These are phyloP conservation scores for Cyphellophora europaea DNA, from an alignment of 2,329 filamentous ascomycete genomes.

Conservation along the genomic window DNA sequence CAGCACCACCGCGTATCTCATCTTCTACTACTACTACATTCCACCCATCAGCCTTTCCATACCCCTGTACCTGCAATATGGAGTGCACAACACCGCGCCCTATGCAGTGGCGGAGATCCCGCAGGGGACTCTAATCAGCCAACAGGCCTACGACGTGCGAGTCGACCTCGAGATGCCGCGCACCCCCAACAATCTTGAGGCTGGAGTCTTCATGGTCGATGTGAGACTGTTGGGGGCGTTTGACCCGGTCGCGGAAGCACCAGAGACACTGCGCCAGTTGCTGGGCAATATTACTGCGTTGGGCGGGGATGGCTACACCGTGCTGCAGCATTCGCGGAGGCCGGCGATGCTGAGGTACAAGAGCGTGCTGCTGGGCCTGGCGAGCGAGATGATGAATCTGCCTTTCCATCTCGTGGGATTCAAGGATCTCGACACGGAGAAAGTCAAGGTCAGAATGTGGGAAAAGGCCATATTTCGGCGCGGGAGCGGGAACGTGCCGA, in stretches of 20 bases:
- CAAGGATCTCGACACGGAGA: constrained; percentile 51
- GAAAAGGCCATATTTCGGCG: constrained; percentile 59
- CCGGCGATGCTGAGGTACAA: constrained; percentile 73
- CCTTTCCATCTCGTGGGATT: constrained; percentile 15
- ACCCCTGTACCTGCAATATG: constrained; percentile 55
- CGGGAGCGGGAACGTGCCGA: constrained; percentile 44
- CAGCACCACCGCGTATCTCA: constrained; percentile 51
- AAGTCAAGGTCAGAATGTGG: constrained; percentile 59
- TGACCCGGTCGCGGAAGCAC: constrained; percentile 1
- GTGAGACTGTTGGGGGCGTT: constrained; percentile 52
- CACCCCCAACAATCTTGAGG: constrained; percentile 62
- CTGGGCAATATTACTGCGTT: constrained; percentile 29
- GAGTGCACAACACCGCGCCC: constrained; percentile 22
- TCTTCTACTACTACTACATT: constrained; percentile 62
- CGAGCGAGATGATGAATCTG: constrained; percentile 11
- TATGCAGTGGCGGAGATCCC: constrained; percentile 43
- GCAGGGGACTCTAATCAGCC: constrained; percentile 46
- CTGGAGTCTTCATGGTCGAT: constrained; percentile 92
- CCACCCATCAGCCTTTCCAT: constrained; percentile 54
- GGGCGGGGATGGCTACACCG: constrained; percentile 3
- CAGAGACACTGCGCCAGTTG: constrained; percentile 8
- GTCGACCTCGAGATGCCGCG: constrained; percentile 68
- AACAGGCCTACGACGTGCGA: constrained; percentile 77
- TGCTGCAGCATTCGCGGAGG: constrained; percentile 56
- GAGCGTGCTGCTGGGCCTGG: constrained; percentile 59